phyloP scores from a whole-genome alignment of 1,139 yeast genomes.

The Debaryomyces sp. region DNA sequence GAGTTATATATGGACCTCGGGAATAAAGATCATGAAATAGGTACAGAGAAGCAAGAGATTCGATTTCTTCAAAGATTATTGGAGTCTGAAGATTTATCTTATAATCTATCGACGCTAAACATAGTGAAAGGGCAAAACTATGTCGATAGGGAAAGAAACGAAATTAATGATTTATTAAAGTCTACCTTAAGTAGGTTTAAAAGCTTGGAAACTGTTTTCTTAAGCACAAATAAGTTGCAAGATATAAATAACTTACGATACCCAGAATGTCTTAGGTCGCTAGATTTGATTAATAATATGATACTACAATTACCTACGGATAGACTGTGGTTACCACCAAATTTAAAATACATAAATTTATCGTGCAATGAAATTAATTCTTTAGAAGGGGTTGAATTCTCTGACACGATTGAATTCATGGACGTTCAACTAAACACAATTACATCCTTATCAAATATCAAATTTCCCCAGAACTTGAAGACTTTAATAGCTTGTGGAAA shows the following conservation, averaged over 20 bases:
- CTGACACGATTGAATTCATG: conserved; percentile 18
- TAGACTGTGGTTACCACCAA: conserved; percentile 15
- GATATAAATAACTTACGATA: conserved; percentile 13
- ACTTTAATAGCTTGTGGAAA: conserved; percentile 21
- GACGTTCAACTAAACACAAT: conserved; percentile 20
- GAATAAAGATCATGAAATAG: conserved; percentile 12
- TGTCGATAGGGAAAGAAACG: conserved; percentile 1
- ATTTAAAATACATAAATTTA: conserved; percentile 16
- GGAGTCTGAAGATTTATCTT: conserved; percentile 7
- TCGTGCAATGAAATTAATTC: conserved; percentile 18
- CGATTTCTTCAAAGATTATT: conserved; percentile 10
- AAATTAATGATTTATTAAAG: conserved; percentile 8
- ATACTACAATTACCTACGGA: conserved; percentile 14
- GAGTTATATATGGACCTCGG: conserved; percentile 19
- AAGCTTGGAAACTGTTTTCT: conserved; percentile 16
- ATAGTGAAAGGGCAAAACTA: conserved; percentile 18
- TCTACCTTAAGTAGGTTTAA: conserved; percentile 12
- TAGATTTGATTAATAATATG: conserved; percentile 19
- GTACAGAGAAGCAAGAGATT: conserved; percentile 11
- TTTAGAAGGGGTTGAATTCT: conserved; percentile 14
- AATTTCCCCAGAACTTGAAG: conserved; percentile 16
- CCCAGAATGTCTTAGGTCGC: conserved; percentile 14
- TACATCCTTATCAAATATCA: conserved; percentile 14
- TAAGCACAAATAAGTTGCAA: conserved; percentile 15
- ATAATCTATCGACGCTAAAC: conserved; percentile 17